phyloP scores from a whole-genome alignment of 148 eudicot species.

The Cornus suecica region DNA sequence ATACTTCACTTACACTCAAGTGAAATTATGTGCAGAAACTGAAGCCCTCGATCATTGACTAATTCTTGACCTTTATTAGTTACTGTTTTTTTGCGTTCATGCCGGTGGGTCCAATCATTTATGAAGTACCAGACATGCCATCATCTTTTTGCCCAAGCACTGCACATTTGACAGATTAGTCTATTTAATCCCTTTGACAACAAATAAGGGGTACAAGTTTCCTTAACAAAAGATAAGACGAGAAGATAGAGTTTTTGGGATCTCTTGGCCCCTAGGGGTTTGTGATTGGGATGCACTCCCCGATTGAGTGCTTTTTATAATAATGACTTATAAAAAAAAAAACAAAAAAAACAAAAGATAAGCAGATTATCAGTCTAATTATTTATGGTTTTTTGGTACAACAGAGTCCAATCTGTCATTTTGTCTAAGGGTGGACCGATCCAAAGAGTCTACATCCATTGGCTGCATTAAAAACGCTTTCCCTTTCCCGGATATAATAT shows the following conservation, averaged over 20 bases:
- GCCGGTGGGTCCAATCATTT: not conserved
- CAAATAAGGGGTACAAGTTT: not conserved
- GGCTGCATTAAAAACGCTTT: not conserved
- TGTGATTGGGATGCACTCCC: too few species aligned
- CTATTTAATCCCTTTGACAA: not conserved
- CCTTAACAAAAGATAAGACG: not conserved
- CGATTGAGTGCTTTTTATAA: too few species aligned
- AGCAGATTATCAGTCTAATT: not conserved
- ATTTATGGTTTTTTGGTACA: not conserved
- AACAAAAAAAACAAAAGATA: not conserved
- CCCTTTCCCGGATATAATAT: not conserved
- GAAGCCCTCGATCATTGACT: not conserved
- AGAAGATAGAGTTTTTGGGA: too few species aligned
- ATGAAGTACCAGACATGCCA: not conserved
- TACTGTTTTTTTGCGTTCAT: not conserved
- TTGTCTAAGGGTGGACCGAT: not conserved
- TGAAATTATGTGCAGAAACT: not conserved
- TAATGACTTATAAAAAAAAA: too few species aligned
- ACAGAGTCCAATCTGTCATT: not conserved
- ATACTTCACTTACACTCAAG: not conserved
- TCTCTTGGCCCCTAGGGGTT: too few species aligned
- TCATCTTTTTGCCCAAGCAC: not conserved
- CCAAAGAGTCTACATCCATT: conserved; percentile 1
- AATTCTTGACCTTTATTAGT: not conserved
- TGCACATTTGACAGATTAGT: not conserved